Base-by-base conservation (phyloP, 2,329 filamentous ascomycete genomes). In the Emydomyces testavorans region DNA sequence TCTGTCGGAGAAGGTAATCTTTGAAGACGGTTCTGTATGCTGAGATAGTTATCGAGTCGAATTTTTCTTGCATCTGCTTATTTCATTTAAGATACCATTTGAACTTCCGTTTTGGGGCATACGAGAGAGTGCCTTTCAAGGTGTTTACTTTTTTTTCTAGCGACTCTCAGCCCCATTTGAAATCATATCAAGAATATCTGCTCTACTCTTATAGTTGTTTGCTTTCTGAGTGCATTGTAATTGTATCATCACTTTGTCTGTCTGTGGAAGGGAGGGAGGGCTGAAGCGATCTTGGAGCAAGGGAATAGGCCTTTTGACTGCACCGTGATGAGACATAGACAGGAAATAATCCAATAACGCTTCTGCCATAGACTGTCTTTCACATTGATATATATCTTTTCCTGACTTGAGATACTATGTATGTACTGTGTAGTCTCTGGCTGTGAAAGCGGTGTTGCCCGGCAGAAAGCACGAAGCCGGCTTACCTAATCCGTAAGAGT, bases 401-500 rank as follows among this genome's bases (percentile, higher is more conserved):
- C n/a, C n/a, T n/a, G n/a, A n/a, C n/a, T n/a, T n/a, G n/a, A n/a
- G n/a, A n/a, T n/a, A n/a, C n/a, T n/a, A n/a, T n/a, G n/a, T n/a
- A n/a, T n/a, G n/a, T n/a, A n/a, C n/a, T n/a, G n/a, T n/a, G 15
- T 18, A 15, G 18, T 13, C 15, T 20, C 16, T 20, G 16, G 15
- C 15, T 10, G 5, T 29, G 8, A 23, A 34, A 18, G 26, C 28
- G 36, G 26, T 4, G 6, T 31, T 23, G 8, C n/a, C 3, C 6
- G 34, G 34, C 23, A 38, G 45, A 39, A 23, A 5, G 13, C n/a
- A n/a, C 4, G 18, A n/a, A n/a, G n/a, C n/a, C 16, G 11, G 44
- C 45, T 47, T 39, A 47, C 26, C 3, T 47, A 47, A 47, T 32
- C 16, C 20, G 10, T 13, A 47, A 47, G 45, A 40, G 45, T 47